These are phyloP conservation scores for Tillandsia leiboldiana DNA, from an alignment of 176 grass and related monocot genomes.

Conservation along the genomic window DNA sequence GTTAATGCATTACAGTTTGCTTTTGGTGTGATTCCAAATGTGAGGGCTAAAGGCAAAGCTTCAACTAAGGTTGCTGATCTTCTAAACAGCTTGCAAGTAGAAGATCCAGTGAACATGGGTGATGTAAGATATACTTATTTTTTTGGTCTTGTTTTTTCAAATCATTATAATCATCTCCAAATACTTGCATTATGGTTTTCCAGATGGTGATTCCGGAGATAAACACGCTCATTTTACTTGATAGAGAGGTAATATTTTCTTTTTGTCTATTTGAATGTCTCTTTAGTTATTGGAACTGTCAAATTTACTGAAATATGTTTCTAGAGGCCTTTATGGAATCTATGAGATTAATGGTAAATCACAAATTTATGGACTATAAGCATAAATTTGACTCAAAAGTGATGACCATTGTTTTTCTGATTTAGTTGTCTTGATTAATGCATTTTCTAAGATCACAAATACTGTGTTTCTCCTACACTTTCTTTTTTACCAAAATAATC, in stretches of 20 bases:
- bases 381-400: no score
- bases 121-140: conserved; percentile 47
- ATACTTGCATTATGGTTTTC: conserved; percentile 17
- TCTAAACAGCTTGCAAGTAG: conserved; percentile 78
- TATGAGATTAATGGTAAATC: no score
- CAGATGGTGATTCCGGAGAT: conserved; percentile 85
- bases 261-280: not conserved
- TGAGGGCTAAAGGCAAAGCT: conserved; percentile 77
- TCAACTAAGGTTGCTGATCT: conserved; percentile 79
- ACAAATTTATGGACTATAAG: no score
- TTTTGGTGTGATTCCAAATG: conserved; percentile 81
- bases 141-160: conserved; percentile 2
- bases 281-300: conserved; percentile 10
- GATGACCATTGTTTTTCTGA: no score
- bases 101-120: conserved; percentile 81
- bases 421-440: not conserved
- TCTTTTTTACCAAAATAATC: not conserved
- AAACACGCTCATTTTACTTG: conserved; percentile 84
- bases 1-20: conserved; percentile 58
- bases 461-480: not conserved
- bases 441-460: not conserved
- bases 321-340: not conserved
- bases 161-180: conserved; percentile 10
- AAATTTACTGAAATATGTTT: not conserved
- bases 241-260: conserved; percentile 62